Conservation (phyloP, 305 asterid species). For the Striga hermonthica region DNA sequence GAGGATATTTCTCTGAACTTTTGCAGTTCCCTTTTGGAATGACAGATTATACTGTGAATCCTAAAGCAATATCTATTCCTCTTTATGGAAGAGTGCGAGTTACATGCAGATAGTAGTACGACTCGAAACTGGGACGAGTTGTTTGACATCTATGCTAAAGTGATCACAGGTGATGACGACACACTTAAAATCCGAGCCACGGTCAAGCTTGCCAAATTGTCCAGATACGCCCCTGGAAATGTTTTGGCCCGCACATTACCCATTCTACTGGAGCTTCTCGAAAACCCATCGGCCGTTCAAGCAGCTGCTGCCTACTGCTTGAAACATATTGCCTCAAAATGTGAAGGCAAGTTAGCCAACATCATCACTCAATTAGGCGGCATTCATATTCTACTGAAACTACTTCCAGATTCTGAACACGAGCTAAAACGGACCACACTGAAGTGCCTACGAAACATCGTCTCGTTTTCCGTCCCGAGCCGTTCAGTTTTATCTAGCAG, state of each 20-base stretch:
- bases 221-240: conserved; percentile 45
- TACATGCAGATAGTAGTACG: conserved; percentile 30
- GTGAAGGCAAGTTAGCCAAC: conserved; percentile 50
- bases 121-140: conserved; percentile 47
- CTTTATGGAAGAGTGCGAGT: conserved; percentile 27
- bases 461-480: conserved; percentile 39
- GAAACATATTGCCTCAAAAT: conserved; percentile 46
- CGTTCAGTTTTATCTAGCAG: conserved; percentile 35
- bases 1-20: conserved; percentile 13
- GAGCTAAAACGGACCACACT: conserved; percentile 38
- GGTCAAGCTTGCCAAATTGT: conserved; percentile 43
- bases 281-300: conserved; percentile 35
- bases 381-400: conserved; percentile 41
- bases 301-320: conserved; percentile 56
- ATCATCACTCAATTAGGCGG: conserved; percentile 48
- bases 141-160: conserved; percentile 37
- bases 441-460: conserved; percentile 52
- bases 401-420: conserved; percentile 40
- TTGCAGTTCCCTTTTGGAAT: conserved; percentile 5
- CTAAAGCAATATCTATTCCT: conserved; percentile 2
- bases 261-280: conserved; percentile 44
- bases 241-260: conserved; percentile 45
- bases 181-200: conserved; percentile 40
- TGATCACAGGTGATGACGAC: conserved; percentile 37
- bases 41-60: conserved; percentile 19